These are phyloP conservation scores for Leccinellum albellum DNA, from an alignment of 768 basidiomycete genomes.

Conservation along the genomic window DNA sequence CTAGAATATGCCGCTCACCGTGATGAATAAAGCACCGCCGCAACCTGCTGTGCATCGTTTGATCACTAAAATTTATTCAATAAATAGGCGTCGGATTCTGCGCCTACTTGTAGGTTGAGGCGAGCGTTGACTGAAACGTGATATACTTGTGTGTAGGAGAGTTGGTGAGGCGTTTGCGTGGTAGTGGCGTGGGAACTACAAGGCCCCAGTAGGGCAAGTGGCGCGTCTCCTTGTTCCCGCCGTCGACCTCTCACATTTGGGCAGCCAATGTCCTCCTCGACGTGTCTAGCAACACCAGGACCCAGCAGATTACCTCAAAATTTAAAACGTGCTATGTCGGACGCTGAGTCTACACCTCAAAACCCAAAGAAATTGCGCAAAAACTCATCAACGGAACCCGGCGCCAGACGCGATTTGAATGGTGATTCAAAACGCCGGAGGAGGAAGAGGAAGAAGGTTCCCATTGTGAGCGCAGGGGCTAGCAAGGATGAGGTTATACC, in stretches of 20 bases:
- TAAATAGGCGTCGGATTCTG: too few species aligned
- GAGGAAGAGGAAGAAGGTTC: conserved; percentile 28
- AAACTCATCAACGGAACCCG: conserved; percentile 16
- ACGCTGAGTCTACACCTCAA: conserved; percentile 18
- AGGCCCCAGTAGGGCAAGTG: not conserved
- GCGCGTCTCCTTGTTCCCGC: not conserved
- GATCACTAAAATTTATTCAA: too few species aligned
- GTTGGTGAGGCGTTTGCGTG: not conserved
- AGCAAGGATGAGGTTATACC: conserved; percentile 11
- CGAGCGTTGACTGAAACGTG: too few species aligned
- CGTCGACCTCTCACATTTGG: not conserved
- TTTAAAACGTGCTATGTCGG: conserved; percentile 24
- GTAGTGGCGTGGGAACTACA: conserved; percentile 26
- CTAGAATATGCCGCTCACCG: too few species aligned
- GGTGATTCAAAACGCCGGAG: conserved; percentile 27
- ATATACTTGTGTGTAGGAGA: too few species aligned
- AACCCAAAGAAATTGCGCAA: conserved; percentile 24
- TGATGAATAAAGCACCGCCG: too few species aligned
- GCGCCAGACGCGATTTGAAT: conserved; percentile 14
- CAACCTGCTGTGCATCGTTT: too few species aligned
- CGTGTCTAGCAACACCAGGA: conserved; percentile 17
- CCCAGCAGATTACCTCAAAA: conserved; percentile 2
- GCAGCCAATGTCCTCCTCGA: conserved; percentile 24
- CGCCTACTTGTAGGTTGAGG: too few species aligned
- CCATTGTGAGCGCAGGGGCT: conserved; percentile 15